Percentiles rank a stretch among this genome's conserved stretches.
These are phyloP conservation scores for Ligustrum vulgare DNA, from an alignment of 257 asterid genomes.

Conservation along the genomic window DNA sequence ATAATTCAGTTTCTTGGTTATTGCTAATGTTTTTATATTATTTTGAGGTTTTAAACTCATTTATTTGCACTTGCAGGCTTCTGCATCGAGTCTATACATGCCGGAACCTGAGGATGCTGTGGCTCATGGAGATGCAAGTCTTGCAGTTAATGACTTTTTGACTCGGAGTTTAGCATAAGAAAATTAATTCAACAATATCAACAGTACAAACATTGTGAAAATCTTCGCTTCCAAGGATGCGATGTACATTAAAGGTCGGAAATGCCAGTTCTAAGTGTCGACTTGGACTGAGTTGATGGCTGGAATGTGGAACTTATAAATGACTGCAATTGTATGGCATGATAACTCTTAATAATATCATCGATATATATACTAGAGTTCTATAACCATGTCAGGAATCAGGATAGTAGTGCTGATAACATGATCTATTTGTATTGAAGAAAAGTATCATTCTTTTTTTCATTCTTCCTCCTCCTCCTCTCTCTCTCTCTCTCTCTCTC, in stretches of 20 bases:
- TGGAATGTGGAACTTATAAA: background rate
- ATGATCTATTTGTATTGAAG: background rate
- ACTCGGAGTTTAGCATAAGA: conserved; percentile 59
- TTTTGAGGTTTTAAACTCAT: conserved; percentile 6
- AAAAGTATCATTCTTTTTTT: background rate
- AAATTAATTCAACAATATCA: background rate
- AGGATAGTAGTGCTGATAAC: background rate
- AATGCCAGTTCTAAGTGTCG: background rate
- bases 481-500: no score
- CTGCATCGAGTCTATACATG: conserved; percentile 70
- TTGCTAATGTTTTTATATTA: background rate
- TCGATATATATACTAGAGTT: background rate
- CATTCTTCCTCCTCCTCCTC: no score
- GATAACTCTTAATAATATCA: background rate
- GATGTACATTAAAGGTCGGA: background rate
- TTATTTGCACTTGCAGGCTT: conserved; percentile 48
- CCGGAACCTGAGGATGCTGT: conserved; percentile 99
- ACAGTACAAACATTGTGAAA: background rate
- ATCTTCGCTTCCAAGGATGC: background rate
- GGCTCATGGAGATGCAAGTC: conserved; percentile 90
- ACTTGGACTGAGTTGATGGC: background rate
- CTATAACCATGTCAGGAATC: background rate
- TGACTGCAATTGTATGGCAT: background rate
- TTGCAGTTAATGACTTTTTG: conserved; percentile 84
- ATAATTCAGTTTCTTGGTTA: background rate